Evolutionary conservation across 768 basidiomycete species (phyloP).

Genomic region (Agrocybe praecox): DNA sequence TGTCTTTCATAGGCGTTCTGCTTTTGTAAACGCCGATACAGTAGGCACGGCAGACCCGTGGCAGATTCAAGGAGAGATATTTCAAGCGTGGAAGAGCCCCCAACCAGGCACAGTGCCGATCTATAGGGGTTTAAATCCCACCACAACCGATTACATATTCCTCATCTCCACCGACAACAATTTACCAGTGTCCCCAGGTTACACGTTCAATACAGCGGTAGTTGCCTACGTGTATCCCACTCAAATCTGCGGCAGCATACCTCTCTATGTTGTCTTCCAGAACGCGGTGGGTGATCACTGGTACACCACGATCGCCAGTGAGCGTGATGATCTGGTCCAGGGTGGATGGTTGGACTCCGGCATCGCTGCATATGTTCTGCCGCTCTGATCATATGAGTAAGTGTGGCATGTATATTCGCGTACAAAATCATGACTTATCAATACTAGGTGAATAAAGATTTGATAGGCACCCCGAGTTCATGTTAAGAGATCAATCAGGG

Average conservation of each 20-base stretch:
- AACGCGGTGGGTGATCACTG: not conserved
- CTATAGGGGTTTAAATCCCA: conserved; percentile 2
- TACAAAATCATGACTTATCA: too few species aligned
- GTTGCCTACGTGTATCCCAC: not conserved
- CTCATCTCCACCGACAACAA: not conserved
- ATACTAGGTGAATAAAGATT: too few species aligned
- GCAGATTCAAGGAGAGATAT: conserved; percentile 6
- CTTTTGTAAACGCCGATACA: not conserved
- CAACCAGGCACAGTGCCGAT: not conserved
- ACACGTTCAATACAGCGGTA: not conserved
- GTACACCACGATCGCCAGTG: too few species aligned
- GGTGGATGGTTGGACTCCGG: not conserved
- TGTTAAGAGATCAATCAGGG: too few species aligned
- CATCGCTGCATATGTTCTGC: not conserved
- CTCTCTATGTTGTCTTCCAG: not conserved
- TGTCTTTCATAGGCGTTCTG: not conserved
- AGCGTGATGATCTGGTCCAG: not conserved
- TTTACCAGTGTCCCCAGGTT: not conserved
- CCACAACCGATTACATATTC: conserved; percentile 1
- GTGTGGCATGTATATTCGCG: too few species aligned
- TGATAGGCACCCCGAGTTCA: too few species aligned
- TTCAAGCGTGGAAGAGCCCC: conserved; percentile 7
- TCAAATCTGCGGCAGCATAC: not conserved
- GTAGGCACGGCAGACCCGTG: not conserved
- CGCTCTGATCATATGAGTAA: too few species aligned